Evolutionary conservation across 345 rosid genomes (phyloP).

Genomic region (Rhizophora apiculata): DNA sequence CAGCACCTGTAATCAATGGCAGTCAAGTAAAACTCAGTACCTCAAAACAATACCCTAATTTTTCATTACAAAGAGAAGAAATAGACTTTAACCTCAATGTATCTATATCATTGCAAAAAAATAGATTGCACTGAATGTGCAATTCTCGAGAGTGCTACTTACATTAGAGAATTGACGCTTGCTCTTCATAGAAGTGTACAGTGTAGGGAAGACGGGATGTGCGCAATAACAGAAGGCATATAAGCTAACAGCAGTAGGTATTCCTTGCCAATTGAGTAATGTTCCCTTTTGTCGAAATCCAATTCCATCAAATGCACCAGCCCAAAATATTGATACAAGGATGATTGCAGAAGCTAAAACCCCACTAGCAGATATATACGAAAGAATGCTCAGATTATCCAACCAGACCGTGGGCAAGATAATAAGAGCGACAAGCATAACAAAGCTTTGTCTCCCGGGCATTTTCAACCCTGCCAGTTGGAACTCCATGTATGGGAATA

Average conservation of each 20-base stretch:
- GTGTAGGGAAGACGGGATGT: constrained; percentile 84
- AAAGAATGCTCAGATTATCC: constrained; percentile 68
- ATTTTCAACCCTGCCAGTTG: constrained; percentile 43
- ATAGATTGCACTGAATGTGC: neutral
- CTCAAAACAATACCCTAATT: neutral
- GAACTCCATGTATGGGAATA: constrained; percentile 48
- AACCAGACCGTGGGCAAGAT: constrained; percentile 82
- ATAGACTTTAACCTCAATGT: neutral
- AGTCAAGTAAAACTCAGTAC: neutral
- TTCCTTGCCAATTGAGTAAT: constrained; percentile 46
- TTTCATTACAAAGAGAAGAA: neutral
- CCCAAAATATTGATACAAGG: constrained; percentile 63
- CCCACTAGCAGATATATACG: constrained; percentile 86
- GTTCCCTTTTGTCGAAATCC: constrained; percentile 56
- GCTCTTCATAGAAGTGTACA: constrained; percentile 75
- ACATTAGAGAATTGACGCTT: constrained; percentile 76
- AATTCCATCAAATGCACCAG: constrained; percentile 67
- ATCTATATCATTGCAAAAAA: neutral
- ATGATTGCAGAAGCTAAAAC: constrained; percentile 74
- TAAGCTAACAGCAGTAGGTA: constrained; percentile 74
- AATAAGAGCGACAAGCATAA: constrained; percentile 56
- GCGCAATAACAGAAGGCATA: constrained; percentile 91
- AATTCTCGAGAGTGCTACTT: constrained; percentile 25
- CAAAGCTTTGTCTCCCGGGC: constrained; percentile 53
- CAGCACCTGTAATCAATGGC: constrained; percentile 21